Conservation (phyloP, 179 eudicot genomes). For the Gypsophila paniculata region DNA sequence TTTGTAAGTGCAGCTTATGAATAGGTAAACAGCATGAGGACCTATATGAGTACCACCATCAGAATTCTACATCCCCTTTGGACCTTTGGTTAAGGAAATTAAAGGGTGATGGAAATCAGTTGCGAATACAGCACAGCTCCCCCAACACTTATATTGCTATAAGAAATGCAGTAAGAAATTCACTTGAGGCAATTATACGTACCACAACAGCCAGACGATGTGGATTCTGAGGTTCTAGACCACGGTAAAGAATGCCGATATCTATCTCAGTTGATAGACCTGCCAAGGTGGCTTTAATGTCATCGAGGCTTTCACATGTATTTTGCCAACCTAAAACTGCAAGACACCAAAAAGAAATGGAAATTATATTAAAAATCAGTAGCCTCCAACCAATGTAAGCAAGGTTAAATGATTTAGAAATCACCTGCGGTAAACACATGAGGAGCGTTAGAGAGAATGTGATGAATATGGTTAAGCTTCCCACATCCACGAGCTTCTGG, state of each 20-base stretch:
- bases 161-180: neutral
- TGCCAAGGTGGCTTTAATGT: conserved; percentile 69
- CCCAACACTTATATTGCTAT: neutral
- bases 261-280: conserved; percentile 70
- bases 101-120: neutral
- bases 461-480: conserved; percentile 65
- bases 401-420: neutral
- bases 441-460: conserved; percentile 67
- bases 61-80: too few relatives aligned
- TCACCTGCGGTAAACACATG: conserved; percentile 78
- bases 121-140: too few relatives aligned
- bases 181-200: conserved; percentile 24
- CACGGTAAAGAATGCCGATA: conserved; percentile 72
- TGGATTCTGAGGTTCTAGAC: conserved; percentile 63
- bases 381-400: neutral
- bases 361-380: neutral
- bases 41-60: neutral
- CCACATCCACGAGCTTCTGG: conserved; percentile 85
- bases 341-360: conserved; percentile 9
- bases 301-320: conserved; percentile 63
- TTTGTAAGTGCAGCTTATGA: neutral
- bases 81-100: neutral
- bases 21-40: neutral
- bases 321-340: conserved; percentile 95
- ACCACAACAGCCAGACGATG: conserved; percentile 87